A percentile compares a stretch with the other conserved stretches of the same genome.
Evolutionary conservation across 2,329 filamentous ascomycete species (phyloP).

Genomic region (Xylariaceae sp.): DNA sequence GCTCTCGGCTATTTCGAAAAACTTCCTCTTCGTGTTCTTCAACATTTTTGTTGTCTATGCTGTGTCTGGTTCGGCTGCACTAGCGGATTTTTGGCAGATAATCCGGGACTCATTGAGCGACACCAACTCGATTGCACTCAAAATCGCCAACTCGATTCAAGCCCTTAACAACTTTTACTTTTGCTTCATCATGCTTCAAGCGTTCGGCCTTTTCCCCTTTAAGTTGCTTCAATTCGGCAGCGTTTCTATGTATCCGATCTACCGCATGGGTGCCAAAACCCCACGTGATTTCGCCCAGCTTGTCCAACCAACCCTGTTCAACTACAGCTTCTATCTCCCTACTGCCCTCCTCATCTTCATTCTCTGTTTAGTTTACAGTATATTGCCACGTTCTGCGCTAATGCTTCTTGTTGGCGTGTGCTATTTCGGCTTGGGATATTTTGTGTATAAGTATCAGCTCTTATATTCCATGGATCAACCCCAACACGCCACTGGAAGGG

Average conservation of each 20-base stretch:
- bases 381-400: constrained; percentile 73
- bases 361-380: constrained; percentile 91
- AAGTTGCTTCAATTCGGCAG: constrained; percentile 85
- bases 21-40: constrained; percentile 99
- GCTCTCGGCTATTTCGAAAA: constrained; percentile 92
- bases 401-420: constrained; percentile 78
- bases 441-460: constrained; percentile 95
- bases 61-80: constrained; percentile 68
- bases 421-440: constrained; percentile 80
- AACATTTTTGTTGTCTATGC: constrained; percentile 97
- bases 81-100: constrained; percentile 68
- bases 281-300: constrained; percentile 86
- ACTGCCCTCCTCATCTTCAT: constrained; percentile 92
- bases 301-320: constrained; percentile 78
- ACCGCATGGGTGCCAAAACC: constrained; percentile 73
- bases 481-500: constrained; percentile 86
- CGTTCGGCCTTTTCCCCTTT: constrained; percentile 89
- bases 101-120: constrained; percentile 74
- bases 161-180: constrained; percentile 79
- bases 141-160: constrained; percentile 72
- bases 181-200: constrained; percentile 91
- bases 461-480: constrained; percentile 98
- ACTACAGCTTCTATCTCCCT: constrained; percentile 93
- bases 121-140: constrained; percentile 70
- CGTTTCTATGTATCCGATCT: constrained; percentile 78